Evolutionary conservation across 2,329 filamentous ascomycete species (phyloP), one percentile per base, ranked within the genome.

Genomic region (Botrytis deweyae): DNA sequence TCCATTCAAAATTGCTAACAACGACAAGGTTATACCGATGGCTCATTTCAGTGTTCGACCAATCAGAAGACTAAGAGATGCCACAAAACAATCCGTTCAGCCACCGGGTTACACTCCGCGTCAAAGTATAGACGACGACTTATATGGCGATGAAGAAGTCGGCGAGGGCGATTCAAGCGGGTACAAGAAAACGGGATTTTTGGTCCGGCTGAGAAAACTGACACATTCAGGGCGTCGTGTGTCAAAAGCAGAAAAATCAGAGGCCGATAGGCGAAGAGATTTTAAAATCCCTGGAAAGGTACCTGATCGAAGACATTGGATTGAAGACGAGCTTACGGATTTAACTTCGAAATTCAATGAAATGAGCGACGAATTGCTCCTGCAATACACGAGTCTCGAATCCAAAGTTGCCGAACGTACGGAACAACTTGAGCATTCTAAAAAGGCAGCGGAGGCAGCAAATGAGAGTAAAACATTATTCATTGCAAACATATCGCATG

Each of bases 401-500:
- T 91, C 95, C 73, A 91, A 95, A 78, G 95, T 98, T 1, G 89
- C 89, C 10, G 90, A 95, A 81, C 88, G 95, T 72, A 98, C 95
- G 0, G 89, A 89, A 52, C 93, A 98, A 82, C 86, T 98, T 0
- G 94, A 97, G 80, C 89, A 93, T 75, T 97, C 92, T 84, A 97
- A 97, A 82, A 93, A 94, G 83, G 93, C 94, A 1, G 95, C 95
- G 1, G 95, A 97, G 82, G 92, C 93, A n/a, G 95, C 95, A 5
- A 98, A 97, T 79, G 93, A 97, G 83, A 97, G 93, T 86, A 99
- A 99, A 84, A 98, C 96, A 0, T 86, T 98, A 14, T 98, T 98
- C 84, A 97, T 99, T 76, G 96, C 96, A 29, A 98, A 98, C 79
- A 97, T 98, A 69, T 92, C 90, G 1, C 89, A 71, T 9, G 72